Conservation (phyloP, 2,329 filamentous ascomycete species). For the Exserohilum turcica region DNA sequence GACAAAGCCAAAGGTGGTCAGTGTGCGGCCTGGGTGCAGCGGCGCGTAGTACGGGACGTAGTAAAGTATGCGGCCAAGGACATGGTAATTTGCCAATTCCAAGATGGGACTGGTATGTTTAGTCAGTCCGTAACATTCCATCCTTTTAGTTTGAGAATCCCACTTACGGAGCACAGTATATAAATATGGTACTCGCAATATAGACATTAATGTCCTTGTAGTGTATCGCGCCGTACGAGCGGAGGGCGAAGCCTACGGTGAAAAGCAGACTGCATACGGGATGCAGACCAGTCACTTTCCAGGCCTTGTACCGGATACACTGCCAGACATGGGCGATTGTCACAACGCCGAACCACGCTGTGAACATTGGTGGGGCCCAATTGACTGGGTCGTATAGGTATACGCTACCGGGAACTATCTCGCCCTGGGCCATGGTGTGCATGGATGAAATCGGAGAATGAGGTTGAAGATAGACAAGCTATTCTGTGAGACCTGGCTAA, state of each 20-base stretch:
- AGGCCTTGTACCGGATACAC: conserved; percentile 60
- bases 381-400: conserved; percentile 58
- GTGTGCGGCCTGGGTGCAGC: conserved; percentile 60
- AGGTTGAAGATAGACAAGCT: neutral
- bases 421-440: neutral
- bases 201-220: conserved; percentile 51
- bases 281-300: conserved; percentile 59
- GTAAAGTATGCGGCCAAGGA: conserved; percentile 62
- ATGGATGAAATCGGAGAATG: neutral
- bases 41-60: conserved; percentile 65
- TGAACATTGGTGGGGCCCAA: conserved; percentile 58
- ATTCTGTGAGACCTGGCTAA: too few relatives aligned
- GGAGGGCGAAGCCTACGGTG: conserved; percentile 59
- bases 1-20: conserved; percentile 62
- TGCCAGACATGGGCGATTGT: conserved; percentile 57
- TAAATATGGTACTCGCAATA: conserved; percentile 45
- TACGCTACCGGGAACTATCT: conserved; percentile 22
- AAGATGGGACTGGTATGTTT: conserved; percentile 19
- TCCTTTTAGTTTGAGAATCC: neutral
- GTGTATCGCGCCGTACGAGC: conserved; percentile 58
- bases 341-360: conserved; percentile 52
- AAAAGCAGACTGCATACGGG: conserved; percentile 60
- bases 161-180: conserved; percentile 41
- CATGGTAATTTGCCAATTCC: conserved; percentile 60
- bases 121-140: neutral